phyloP scores from a whole-genome alignment of 345 rosid genomes.

The Triadica sebifera region DNA sequence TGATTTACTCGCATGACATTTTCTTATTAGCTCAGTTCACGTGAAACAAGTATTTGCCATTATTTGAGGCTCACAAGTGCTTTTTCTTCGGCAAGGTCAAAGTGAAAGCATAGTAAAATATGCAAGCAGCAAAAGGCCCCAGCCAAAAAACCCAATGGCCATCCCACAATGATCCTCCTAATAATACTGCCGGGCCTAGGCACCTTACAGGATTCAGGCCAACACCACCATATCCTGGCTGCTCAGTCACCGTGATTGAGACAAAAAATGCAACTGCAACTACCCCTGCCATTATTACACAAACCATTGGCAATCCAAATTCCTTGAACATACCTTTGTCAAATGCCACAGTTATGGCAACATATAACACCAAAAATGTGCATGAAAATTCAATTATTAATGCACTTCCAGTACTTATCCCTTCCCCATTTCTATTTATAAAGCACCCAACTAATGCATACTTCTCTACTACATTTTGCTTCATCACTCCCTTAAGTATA shows the following conservation, averaged over 20 bases:
- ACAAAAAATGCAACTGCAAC: constrained; percentile 30
- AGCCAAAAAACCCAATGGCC: constrained; percentile 31
- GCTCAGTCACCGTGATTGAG: constrained; percentile 36
- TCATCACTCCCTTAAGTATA: constrained; percentile 31
- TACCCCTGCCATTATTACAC: constrained; percentile 28
- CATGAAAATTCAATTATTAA: constrained; percentile 43
- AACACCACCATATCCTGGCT: constrained; percentile 35
- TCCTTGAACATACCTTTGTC: constrained; percentile 35
- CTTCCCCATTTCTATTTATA: constrained; percentile 19
- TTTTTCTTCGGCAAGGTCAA: too few species aligned
- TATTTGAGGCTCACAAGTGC: too few species aligned
- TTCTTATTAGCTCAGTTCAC: too few species aligned
- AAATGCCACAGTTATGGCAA: constrained; percentile 41
- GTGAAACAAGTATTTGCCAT: too few species aligned
- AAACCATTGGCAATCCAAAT: constrained; percentile 30
- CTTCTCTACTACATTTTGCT: constrained; percentile 17
- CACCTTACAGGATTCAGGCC: constrained; percentile 54
- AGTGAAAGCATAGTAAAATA: too few species aligned
- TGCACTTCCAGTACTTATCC: constrained; percentile 24
- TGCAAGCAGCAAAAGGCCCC: constrained; percentile 39
- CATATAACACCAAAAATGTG: constrained; percentile 40
- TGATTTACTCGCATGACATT: too few species aligned
- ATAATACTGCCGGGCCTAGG: constrained; percentile 42
- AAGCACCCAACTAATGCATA: constrained; percentile 48
- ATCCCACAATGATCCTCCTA: constrained; percentile 39